Evolutionary conservation across 441 rosid genomes (phyloP).

Genomic region (Pelargonium citronellum): DNA sequence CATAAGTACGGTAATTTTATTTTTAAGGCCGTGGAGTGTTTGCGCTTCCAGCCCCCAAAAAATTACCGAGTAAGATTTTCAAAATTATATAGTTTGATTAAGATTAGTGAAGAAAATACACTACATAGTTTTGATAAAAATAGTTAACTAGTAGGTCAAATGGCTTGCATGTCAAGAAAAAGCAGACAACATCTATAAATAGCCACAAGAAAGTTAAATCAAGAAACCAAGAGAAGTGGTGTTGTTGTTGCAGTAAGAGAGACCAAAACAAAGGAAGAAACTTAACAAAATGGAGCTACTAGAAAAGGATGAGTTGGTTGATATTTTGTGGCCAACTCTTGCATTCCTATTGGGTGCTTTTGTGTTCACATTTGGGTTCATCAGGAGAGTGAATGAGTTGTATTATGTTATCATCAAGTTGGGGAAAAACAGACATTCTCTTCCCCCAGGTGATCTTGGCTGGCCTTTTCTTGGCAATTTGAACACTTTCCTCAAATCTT

Average conservation of each 20-base stretch:
- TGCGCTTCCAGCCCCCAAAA: too few relatives aligned
- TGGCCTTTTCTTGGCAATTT: slow-evolving; percentile 3
- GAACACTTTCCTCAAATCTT: background rate
- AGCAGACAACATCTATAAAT: background rate
- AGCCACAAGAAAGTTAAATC: background rate
- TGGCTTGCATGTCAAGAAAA: background rate
- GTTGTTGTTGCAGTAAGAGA: background rate
- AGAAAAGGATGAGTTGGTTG: background rate
- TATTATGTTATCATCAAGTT: background rate
- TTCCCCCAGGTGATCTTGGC: slow-evolving; percentile 1
- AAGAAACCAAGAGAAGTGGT: background rate
- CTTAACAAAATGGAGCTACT: background rate
- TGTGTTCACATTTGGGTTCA: background rate
- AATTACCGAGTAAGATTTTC: too few relatives aligned
- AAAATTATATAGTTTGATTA: too few relatives aligned
- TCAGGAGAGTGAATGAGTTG: background rate
- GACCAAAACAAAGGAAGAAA: background rate
- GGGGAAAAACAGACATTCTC: background rate
- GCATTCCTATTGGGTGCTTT: background rate
- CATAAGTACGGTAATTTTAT: too few relatives aligned
- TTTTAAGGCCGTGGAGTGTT: too few relatives aligned
- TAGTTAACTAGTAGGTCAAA: background rate
- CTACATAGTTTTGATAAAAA: too few relatives aligned
- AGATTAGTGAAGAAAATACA: too few relatives aligned
- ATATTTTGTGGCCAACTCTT: background rate